Evolutionary conservation across 768 basidiomycete species (phyloP).

Genomic region (Dictyophora rubrovolvata): DNA sequence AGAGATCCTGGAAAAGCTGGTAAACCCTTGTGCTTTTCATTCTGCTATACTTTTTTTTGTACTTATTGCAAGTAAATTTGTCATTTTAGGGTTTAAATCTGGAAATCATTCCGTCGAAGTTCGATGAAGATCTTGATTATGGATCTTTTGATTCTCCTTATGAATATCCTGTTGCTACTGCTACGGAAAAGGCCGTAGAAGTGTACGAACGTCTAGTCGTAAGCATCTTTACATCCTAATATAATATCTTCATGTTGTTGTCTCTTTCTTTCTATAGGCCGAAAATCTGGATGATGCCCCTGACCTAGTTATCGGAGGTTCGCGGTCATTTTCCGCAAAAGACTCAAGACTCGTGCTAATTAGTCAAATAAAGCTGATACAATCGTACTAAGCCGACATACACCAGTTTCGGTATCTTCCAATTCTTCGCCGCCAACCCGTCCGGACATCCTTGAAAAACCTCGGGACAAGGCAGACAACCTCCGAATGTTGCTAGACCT

Average conservation of each 20-base stretch:
- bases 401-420: slow-evolving; percentile 50
- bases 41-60: background rate
- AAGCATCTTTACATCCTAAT: slow-evolving; percentile 16
- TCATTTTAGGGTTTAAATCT: slow-evolving; percentile 54
- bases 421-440: slow-evolving; percentile 37
- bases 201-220: slow-evolving; percentile 80
- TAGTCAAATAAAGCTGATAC: slow-evolving; percentile 64
- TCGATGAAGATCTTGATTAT: slow-evolving; percentile 67
- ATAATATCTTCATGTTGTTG: slow-evolving; percentile 1
- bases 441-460: slow-evolving; percentile 89
- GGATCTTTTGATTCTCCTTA: slow-evolving; percentile 58
- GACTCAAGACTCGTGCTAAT: background rate
- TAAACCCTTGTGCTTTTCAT: slow-evolving; percentile 19
- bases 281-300: slow-evolving; percentile 58
- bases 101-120: slow-evolving; percentile 65
- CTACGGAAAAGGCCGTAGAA: slow-evolving; percentile 72
- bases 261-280: slow-evolving; percentile 21
- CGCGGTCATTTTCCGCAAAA: slow-evolving; percentile 9
- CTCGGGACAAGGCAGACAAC: slow-evolving; percentile 66
- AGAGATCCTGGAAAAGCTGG: slow-evolving; percentile 71
- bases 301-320: slow-evolving; percentile 73
- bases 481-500: slow-evolving; percentile 79
- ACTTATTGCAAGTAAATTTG: background rate
- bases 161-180: slow-evolving; percentile 70
- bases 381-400: slow-evolving; percentile 75